Conservation (phyloP, 805 yeast genomes). For the Myxozyma neotropica region DNA sequence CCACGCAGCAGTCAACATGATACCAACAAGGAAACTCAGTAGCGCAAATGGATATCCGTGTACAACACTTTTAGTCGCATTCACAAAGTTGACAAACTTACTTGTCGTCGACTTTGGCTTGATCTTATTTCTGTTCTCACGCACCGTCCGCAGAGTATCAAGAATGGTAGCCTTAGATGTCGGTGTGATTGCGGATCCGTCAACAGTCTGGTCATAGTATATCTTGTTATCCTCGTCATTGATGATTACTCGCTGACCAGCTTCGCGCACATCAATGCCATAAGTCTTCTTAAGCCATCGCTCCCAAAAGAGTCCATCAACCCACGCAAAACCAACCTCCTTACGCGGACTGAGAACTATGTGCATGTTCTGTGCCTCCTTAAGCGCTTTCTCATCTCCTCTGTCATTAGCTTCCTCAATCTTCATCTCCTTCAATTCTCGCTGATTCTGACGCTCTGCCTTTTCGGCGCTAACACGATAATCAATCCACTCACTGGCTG, state of each 20-base stretch:
- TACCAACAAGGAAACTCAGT: conserved; percentile 12
- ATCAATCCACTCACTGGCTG: conserved; percentile 40
- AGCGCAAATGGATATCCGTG: conserved; percentile 22
- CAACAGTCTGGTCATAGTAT: conserved; percentile 40
- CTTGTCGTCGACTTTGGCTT: conserved; percentile 32
- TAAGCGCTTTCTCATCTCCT: conserved; percentile 40
- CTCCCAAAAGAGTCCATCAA: conserved; percentile 43
- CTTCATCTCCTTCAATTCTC: conserved; percentile 40
- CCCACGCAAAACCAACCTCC: conserved; percentile 43
- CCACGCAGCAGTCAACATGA: conserved; percentile 24
- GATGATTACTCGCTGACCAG: conserved; percentile 38
- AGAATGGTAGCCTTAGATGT: conserved; percentile 10
- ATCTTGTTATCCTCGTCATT: conserved; percentile 37
- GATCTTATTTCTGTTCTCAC: conserved; percentile 21
- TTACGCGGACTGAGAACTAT: conserved; percentile 36
- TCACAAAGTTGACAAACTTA: conserved; percentile 22
- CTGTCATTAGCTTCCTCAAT: conserved; percentile 42
- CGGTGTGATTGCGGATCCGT: conserved; percentile 35
- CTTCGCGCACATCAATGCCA: conserved; percentile 36
- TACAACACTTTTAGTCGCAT: background rate
- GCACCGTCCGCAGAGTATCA: conserved; percentile 25
- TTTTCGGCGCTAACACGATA: conserved; percentile 33
- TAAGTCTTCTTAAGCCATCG: conserved; percentile 41
- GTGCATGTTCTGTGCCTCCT: conserved; percentile 38
- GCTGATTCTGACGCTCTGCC: conserved; percentile 37